phyloP scores from a whole-genome alignment of 768 basidiomycete species.

The Mycena sanguinolenta region DNA sequence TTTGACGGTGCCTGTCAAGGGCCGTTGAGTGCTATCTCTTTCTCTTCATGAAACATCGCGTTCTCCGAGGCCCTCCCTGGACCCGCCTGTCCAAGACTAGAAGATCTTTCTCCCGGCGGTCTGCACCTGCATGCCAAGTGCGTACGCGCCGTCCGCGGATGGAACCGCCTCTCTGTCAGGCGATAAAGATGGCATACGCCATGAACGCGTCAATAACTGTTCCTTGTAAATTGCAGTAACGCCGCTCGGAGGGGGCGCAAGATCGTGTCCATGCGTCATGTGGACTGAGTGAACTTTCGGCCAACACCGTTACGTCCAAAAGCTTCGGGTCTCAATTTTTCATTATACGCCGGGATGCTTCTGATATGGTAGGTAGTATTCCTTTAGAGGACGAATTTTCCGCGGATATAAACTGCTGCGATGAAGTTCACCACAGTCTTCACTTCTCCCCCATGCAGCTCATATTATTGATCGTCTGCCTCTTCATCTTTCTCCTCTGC shows the following conservation, averaged over 20 bases:
- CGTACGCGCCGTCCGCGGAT: slow-evolving; percentile 5
- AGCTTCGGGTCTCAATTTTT: slow-evolving; percentile 28
- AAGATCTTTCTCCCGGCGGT: slow-evolving; percentile 11
- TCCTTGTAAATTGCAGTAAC: slow-evolving; percentile 29
- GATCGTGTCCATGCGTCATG: slow-evolving; percentile 29
- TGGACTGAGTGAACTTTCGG: slow-evolving; percentile 23
- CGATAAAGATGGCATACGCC: slow-evolving; percentile 11
- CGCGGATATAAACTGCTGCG: slow-evolving; percentile 39
- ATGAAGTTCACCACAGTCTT: slow-evolving; percentile 28
- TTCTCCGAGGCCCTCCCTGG: slow-evolving; percentile 34
- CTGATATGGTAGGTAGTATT: slow-evolving; percentile 26
- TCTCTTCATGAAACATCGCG: slow-evolving; percentile 19
- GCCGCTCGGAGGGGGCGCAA: slow-evolving; percentile 32
- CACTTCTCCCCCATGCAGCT: slow-evolving; percentile 31
- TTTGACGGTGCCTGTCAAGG: slow-evolving; percentile 21
- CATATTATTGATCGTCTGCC: slow-evolving; percentile 24
- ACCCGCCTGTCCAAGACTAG: slow-evolving; percentile 10
- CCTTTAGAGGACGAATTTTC: slow-evolving; percentile 25
- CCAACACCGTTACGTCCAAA: slow-evolving; percentile 30
- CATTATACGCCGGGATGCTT: slow-evolving; percentile 33
- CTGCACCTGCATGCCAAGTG: neutral
- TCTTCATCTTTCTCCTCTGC: slow-evolving; percentile 29
- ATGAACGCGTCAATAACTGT: slow-evolving; percentile 16
- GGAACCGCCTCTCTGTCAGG: slow-evolving; percentile 5
- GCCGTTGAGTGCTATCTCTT: slow-evolving; percentile 9